Percentiles rank a stretch among this genome's conserved stretches.
Conservation (phyloP, 257 asterid genomes). For the Nicotiana undulata region DNA sequence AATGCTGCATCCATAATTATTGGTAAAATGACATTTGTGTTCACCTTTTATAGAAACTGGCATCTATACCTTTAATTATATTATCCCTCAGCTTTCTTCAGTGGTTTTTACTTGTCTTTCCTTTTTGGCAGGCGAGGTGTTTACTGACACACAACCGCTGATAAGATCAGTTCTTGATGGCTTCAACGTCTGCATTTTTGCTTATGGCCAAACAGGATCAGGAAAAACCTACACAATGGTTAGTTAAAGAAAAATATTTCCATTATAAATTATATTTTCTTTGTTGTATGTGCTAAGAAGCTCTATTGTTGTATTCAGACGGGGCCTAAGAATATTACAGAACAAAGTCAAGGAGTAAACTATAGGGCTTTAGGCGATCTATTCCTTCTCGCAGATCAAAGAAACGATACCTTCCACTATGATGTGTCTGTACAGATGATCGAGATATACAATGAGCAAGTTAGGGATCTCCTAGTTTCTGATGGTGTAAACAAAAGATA, state of each 20-base stretch:
- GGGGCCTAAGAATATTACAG: conserved; percentile 85
- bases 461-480: conserved; percentile 71
- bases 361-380: conserved; percentile 84
- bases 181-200: conserved; percentile 88
- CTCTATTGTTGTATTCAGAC: conserved; percentile 41
- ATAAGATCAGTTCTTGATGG: conserved; percentile 98
- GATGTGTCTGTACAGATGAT: conserved; percentile 96
- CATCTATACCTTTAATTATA: not conserved
- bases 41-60: not conserved
- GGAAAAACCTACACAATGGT: conserved; percentile 98
- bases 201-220: conserved; percentile 99
- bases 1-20: not conserved
- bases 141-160: conserved; percentile 76
- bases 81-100: not conserved
- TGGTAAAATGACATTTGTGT: not conserved
- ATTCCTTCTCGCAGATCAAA: conserved; percentile 73
- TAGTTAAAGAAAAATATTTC: conserved; percentile 10
- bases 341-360: conserved; percentile 74
- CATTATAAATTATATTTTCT: not conserved
- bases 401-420: conserved; percentile 64
- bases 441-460: conserved; percentile 97
- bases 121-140: conserved; percentile 66
- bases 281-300: conserved; percentile 7
- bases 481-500: conserved; percentile 86
- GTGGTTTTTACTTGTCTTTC: conserved; percentile 11